Evolutionary conservation across 371 early-diverging fungal genomes (phyloP).

Genomic region (Fennellomyces sp.): DNA sequence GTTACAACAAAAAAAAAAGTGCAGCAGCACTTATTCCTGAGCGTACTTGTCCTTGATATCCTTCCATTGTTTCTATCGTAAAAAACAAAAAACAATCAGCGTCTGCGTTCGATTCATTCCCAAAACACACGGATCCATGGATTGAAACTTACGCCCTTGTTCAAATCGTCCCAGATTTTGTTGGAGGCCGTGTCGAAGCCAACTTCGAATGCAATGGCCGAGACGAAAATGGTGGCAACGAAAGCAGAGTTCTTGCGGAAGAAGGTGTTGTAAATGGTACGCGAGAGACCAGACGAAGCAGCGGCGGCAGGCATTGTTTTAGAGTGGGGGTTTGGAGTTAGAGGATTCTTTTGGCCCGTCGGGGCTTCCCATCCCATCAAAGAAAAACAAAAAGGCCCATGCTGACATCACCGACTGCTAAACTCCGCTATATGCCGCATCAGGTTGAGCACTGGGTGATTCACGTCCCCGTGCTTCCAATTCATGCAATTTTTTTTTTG

Average conservation of each 20-base stretch:
- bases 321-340: slow-evolving; percentile 3
- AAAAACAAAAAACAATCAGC: slow-evolving; percentile 5
- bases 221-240: slow-evolving; percentile 71
- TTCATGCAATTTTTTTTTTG: too few species aligned
- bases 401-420: too few species aligned
- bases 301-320: slow-evolving; percentile 41
- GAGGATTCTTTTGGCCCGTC: too few species aligned
- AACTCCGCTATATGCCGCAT: too few species aligned
- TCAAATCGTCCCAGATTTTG: slow-evolving; percentile 76
- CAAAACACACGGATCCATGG: too few species aligned
- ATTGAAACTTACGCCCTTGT: slow-evolving; percentile 89
- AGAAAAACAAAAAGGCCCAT: too few species aligned
- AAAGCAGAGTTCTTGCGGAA: slow-evolving; percentile 79
- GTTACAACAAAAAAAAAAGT: background rate
- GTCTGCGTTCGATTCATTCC: too few species aligned
- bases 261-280: slow-evolving; percentile 66
- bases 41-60: slow-evolving; percentile 73
- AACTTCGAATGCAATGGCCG: slow-evolving; percentile 81
- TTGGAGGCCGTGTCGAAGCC: slow-evolving; percentile 72
- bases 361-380: too few species aligned
- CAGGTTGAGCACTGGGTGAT: too few species aligned
- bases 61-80: slow-evolving; percentile 68
- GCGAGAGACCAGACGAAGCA: slow-evolving; percentile 43
- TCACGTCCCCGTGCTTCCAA: too few species aligned
- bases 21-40: slow-evolving; percentile 23